Base-by-base conservation (phyloP, 805 yeast genomes). In the Suhomyces sp. region DNA sequence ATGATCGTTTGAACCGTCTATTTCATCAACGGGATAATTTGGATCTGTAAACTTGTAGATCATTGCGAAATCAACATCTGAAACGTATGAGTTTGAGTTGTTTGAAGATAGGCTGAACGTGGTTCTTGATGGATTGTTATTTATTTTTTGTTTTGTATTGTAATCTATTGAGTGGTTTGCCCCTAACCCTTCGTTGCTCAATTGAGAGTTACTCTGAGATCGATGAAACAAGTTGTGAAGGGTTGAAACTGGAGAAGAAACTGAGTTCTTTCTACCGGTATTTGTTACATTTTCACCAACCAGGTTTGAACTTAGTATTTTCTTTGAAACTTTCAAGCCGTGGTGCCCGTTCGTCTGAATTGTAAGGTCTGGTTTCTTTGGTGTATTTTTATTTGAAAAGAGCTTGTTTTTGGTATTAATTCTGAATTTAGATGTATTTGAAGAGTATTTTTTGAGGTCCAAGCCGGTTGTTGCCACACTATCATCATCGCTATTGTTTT, bases 1-100 rank as follows among this genome's bases (percentile, higher is more conserved):
- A 48, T 63, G 67, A 7, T 67, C 69, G 3, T 47, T 43, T 5
- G 50, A 27, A 35, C 52, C 53, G 2, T 66, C 73, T 5, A 44
- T 21, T 12, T 62, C 67, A 13, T 69, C 74, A 5, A 60, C 35
- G 1, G 64, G 47, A 52, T 60, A 68, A 33, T 61, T 67, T 0
- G 72, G 68, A 44, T 69, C 67, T 0, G 75, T 68, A 55, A 70
- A 71, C 33, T 68, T 69, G 57, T 65, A 70, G 3, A 67, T 56
- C 54, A 60, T 54, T 6, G 73, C 76, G 48, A 66, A 62, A 35
- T 60, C 58, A 1, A 60, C 50, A 48, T 71, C 75, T 0, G 71
- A 51, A 20, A 71, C 61, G 19, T 51, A 54, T 6, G 74, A 69
- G 53, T 70, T 71, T 29, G 74, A 69, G 51, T 63, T 70, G 51